Conservation (phyloP, 495 filamentous ascomycete genomes). For the Talaromyces nanjingensis region DNA sequence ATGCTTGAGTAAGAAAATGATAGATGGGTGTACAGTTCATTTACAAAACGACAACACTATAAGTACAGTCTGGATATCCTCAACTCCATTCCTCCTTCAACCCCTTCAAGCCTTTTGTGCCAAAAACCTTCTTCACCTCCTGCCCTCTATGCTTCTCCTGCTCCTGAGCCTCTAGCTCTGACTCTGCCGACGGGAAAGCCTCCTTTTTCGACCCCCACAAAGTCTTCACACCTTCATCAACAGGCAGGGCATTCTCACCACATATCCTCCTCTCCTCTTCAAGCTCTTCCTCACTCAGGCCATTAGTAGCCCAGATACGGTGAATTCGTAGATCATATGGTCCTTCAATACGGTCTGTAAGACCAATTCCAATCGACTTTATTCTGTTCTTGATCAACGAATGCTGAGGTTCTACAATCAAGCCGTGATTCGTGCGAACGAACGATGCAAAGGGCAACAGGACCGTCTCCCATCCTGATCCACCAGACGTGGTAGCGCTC, state of each 20-base stretch:
- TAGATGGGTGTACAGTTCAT: background rate
- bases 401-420: slow-evolving; percentile 83
- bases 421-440: slow-evolving; percentile 86
- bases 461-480: slow-evolving; percentile 89
- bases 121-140: background rate
- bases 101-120: slow-evolving; percentile 2
- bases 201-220: slow-evolving; percentile 18
- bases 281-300: slow-evolving; percentile 32
- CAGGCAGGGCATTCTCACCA: slow-evolving; percentile 31
- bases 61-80: background rate
- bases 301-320: slow-evolving; percentile 68
- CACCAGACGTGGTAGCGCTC: slow-evolving; percentile 30
- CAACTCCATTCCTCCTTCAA: slow-evolving; percentile 8
- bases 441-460: slow-evolving; percentile 85
- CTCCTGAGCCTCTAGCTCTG: background rate
- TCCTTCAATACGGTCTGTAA: slow-evolving; percentile 84
- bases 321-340: slow-evolving; percentile 79
- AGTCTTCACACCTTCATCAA: slow-evolving; percentile 35
- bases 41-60: background rate
- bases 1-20: background rate
- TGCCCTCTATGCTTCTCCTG: background rate
- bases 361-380: slow-evolving; percentile 73
- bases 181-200: slow-evolving; percentile 1
- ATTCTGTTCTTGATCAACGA: slow-evolving; percentile 81
- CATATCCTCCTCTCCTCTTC: slow-evolving; percentile 37